A percentile compares a stretch with the other conserved stretches of the same genome.
Conservation (phyloP, 2,329 filamentous ascomycete species). For the Botrytis elliptica region DNA sequence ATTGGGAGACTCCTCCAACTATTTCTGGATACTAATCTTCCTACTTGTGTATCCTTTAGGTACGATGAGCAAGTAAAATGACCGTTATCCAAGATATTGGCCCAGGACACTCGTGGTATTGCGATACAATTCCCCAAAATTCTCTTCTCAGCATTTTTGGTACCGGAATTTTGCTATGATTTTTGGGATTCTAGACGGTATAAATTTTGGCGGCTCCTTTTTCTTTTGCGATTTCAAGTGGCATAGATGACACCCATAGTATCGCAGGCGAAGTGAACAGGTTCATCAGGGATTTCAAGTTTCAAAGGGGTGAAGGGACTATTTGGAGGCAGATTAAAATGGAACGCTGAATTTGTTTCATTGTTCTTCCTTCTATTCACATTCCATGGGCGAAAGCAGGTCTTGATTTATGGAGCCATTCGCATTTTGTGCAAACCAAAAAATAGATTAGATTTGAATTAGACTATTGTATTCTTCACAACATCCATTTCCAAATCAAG, state of each 20-base stretch:
- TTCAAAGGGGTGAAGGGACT: not conserved
- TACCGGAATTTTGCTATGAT: not conserved
- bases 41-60: too few species aligned
- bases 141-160: not conserved
- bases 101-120: not conserved
- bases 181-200: not conserved
- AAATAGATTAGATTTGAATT: not conserved
- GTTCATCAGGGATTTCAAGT: not conserved
- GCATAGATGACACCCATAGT: not conserved
- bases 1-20: conserved; percentile 64
- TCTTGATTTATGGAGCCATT: too few species aligned
- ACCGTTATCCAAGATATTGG: too few species aligned
- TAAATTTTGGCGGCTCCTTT: too few species aligned
- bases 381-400: not conserved
- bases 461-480: not conserved
- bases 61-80: too few species aligned
- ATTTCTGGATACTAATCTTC: conserved; percentile 51
- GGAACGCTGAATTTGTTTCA: not conserved
- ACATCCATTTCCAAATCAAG: not conserved
- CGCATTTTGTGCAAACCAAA: not conserved
- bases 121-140: not conserved
- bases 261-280: not conserved
- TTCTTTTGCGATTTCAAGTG: not conserved
- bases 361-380: not conserved
- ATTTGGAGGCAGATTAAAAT: not conserved